Evolutionary conservation across 768 basidiomycete species (phyloP).

Genomic region (Pleurotus cornucopiae): DNA sequence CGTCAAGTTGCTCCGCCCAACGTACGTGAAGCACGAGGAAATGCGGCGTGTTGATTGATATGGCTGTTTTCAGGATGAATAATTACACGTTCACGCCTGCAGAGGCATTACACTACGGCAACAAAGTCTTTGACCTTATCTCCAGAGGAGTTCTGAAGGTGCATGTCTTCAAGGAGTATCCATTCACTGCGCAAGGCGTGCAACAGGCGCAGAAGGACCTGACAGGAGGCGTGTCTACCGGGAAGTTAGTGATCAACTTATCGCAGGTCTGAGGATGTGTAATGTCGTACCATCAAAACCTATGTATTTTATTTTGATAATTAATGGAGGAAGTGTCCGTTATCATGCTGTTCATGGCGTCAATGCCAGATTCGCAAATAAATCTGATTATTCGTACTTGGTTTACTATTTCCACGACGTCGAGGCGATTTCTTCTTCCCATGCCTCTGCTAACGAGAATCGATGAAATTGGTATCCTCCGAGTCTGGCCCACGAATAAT

Average conservation of each 20-base stretch:
- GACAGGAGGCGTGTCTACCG: slow-evolving; percentile 70
- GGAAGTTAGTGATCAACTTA: slow-evolving; percentile 77
- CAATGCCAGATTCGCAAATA: no score
- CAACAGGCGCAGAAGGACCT: slow-evolving; percentile 77
- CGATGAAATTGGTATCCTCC: no score
- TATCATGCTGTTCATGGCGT: slow-evolving; percentile 9
- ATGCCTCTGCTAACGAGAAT: no score
- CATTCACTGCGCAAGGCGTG: slow-evolving; percentile 78
- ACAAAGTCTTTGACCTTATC: slow-evolving; percentile 60
- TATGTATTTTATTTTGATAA: no score
- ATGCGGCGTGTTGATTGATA: neutral
- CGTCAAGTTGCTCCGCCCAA: slow-evolving; percentile 72
- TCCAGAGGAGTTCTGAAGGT: slow-evolving; percentile 58
- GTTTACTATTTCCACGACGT: no score
- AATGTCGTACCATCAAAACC: no score
- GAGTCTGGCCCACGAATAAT: no score
- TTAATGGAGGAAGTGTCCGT: neutral
- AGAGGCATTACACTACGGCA: slow-evolving; percentile 65
- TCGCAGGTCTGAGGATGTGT: neutral
- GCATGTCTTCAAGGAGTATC: slow-evolving; percentile 72
- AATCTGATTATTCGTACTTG: no score
- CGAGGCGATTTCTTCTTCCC: no score
- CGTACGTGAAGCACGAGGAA: slow-evolving; percentile 37
- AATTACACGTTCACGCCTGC: slow-evolving; percentile 74
- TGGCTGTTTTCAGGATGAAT: slow-evolving; percentile 40